A percentile compares a stretch with the other conserved stretches of the same genome.
Conservation (phyloP, 192 early-diverging fungal species). For the Thoreauomyces humboldtii region DNA sequence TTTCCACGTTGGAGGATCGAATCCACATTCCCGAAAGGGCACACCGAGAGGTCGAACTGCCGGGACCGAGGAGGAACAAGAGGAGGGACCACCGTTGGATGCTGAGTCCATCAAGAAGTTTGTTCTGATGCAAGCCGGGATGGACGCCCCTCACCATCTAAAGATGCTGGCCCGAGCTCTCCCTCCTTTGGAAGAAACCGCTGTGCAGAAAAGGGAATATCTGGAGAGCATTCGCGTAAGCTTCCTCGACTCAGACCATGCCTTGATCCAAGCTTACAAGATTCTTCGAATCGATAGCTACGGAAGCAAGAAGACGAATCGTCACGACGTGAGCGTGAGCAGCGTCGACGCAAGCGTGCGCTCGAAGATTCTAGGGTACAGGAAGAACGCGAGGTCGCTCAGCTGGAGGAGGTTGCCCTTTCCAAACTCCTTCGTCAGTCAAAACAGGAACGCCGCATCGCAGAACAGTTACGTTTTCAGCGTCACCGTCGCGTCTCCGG, state of each 20-base stretch:
- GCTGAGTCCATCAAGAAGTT: constrained; percentile 35
- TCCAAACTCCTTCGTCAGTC: constrained; percentile 52
- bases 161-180: constrained; percentile 32
- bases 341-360: constrained; percentile 47
- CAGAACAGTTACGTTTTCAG: constrained; percentile 58
- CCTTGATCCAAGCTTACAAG: not conserved
- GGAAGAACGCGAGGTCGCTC: constrained; percentile 43
- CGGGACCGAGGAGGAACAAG: constrained; percentile 3
- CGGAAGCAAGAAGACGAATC: constrained; percentile 49
- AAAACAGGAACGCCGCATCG: constrained; percentile 62
- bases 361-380: constrained; percentile 46
- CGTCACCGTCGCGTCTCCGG: no score
- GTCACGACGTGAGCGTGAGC: constrained; percentile 48
- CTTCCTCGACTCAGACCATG: not conserved
- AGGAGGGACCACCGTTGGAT: constrained; percentile 2
- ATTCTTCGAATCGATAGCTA: constrained; percentile 27
- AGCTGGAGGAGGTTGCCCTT: constrained; percentile 45
- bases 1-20: no score
- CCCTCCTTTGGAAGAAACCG: constrained; percentile 20
- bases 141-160: constrained; percentile 42
- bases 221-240: constrained; percentile 47
- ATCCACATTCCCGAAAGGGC: no score
- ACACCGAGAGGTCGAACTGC: no score
- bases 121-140: constrained; percentile 23
- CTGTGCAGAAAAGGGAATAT: constrained; percentile 37